Evolutionary conservation across 148 eudicot genomes (phyloP).

Genomic region (Cornus suecica): DNA sequence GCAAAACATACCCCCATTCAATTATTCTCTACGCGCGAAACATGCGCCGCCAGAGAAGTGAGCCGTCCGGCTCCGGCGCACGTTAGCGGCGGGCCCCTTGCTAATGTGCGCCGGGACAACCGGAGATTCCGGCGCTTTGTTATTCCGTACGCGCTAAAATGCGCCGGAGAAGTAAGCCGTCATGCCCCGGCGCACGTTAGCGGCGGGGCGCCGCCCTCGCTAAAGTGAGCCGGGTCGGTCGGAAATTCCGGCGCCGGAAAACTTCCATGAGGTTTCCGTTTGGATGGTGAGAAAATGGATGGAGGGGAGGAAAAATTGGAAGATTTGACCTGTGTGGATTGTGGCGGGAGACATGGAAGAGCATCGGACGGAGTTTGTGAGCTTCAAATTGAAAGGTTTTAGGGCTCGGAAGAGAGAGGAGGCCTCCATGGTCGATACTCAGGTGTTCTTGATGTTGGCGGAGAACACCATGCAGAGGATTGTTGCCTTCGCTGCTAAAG

Average conservation of each 20-base stretch:
- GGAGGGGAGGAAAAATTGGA: neutral
- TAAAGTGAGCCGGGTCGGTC: too few species aligned
- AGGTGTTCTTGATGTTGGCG: neutral
- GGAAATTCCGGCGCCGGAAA: neutral
- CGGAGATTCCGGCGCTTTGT: neutral
- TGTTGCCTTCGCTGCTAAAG: neutral
- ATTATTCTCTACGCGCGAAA: neutral
- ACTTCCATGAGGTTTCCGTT: neutral
- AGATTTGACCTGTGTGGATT: constrained; percentile 38
- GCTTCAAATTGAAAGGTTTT: constrained; percentile 28
- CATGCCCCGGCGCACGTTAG: too few species aligned
- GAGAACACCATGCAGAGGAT: neutral
- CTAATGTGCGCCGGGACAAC: too few species aligned
- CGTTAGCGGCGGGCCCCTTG: neutral
- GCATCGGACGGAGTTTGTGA: constrained; percentile 24
- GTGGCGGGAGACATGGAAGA: constrained; percentile 35
- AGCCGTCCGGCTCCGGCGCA: neutral
- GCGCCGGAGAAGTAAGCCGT: too few species aligned
- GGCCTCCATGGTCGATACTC: constrained; percentile 26
- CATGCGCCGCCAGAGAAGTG: neutral
- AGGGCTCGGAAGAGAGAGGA: constrained; percentile 29
- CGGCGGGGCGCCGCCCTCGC: too few species aligned
- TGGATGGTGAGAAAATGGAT: neutral
- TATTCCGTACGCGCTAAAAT: neutral
- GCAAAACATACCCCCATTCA: neutral